Conservation (phyloP, 805 yeast genomes). For the Scheffersomyces lignosus region DNA sequence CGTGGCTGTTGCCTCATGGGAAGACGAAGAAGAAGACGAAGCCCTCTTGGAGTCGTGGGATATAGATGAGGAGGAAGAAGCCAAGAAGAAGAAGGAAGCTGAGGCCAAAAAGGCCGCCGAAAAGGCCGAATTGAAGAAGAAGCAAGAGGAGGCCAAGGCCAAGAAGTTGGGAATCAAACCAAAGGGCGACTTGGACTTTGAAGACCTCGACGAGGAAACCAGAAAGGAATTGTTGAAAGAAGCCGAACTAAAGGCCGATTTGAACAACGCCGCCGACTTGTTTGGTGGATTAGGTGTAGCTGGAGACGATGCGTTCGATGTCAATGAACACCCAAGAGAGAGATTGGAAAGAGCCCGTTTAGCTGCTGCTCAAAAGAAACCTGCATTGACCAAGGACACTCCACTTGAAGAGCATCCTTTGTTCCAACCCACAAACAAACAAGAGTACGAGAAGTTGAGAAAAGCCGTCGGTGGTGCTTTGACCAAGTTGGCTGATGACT, state of each 20-base stretch:
- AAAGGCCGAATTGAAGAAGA: constrained; percentile 44
- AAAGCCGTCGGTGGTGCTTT: constrained; percentile 66
- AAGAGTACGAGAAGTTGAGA: constrained; percentile 71
- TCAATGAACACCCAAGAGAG: constrained; percentile 55
- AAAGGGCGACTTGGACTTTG: constrained; percentile 54
- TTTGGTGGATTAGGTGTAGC: constrained; percentile 72
- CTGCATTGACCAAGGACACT: constrained; percentile 53
- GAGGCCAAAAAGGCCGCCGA: constrained; percentile 41
- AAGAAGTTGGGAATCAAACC: constrained; percentile 44
- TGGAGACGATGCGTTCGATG: constrained; percentile 33
- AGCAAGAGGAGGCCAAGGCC: constrained; percentile 49
- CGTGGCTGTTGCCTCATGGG: constrained; percentile 72
- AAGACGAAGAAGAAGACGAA: constrained; percentile 78
- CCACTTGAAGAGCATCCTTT: constrained; percentile 73
- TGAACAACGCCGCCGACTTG: constrained; percentile 89
- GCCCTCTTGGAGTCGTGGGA: constrained; percentile 89
- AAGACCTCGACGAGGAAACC: constrained; percentile 70
- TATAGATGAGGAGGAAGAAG: constrained; percentile 69
- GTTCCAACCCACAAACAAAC: constrained; percentile 78
- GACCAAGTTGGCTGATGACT: constrained; percentile 58
- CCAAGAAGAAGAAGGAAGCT: constrained; percentile 43
- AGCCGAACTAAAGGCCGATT: constrained; percentile 82
- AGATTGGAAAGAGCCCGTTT: constrained; percentile 46
- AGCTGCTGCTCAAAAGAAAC: constrained; percentile 33
- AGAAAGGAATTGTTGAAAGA: constrained; percentile 70